Conservation (phyloP, 2,329 filamentous ascomycete species). For the Paecilomyces niveus region DNA sequence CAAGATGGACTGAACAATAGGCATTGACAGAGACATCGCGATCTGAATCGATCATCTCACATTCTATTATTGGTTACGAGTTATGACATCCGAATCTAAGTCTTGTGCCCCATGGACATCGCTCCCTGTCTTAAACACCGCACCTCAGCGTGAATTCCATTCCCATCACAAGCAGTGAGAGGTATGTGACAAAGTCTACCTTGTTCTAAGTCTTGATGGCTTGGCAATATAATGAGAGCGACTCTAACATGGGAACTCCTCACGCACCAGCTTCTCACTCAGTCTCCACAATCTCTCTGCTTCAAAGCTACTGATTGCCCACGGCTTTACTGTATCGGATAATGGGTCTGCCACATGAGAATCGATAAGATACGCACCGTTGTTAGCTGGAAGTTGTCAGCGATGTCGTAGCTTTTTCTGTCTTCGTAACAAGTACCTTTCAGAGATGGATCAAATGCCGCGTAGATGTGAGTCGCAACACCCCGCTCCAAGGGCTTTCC, state of each 20-base stretch:
- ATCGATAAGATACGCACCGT: constrained; percentile 6
- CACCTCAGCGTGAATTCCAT: too few species aligned
- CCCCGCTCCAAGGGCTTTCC: background rate
- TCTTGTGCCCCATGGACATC: too few species aligned
- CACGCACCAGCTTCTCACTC: constrained; percentile 38
- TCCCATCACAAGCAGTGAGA: too few species aligned
- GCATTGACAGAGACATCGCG: background rate
- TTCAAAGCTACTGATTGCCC: constrained; percentile 17
- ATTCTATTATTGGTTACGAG: too few species aligned
- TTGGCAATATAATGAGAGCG: background rate
- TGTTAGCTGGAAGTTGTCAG: background rate
- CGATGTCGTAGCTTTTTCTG: background rate
- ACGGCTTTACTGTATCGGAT: constrained; percentile 22
- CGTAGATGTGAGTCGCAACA: constrained; percentile 1
- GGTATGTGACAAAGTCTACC: too few species aligned
- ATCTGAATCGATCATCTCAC: background rate
- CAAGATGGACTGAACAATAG: too few species aligned
- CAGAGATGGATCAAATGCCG: constrained; percentile 2
- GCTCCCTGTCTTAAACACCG: too few species aligned
- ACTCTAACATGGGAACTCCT: constrained; percentile 21
- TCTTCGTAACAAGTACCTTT: background rate
- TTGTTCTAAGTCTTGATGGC: background rate
- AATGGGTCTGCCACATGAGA: constrained; percentile 12
- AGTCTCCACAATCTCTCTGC: constrained; percentile 40
- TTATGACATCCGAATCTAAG: too few species aligned